Base-by-base conservation (phyloP, 495 filamentous ascomycete species). In the Clavariopsis aquatica region DNA sequence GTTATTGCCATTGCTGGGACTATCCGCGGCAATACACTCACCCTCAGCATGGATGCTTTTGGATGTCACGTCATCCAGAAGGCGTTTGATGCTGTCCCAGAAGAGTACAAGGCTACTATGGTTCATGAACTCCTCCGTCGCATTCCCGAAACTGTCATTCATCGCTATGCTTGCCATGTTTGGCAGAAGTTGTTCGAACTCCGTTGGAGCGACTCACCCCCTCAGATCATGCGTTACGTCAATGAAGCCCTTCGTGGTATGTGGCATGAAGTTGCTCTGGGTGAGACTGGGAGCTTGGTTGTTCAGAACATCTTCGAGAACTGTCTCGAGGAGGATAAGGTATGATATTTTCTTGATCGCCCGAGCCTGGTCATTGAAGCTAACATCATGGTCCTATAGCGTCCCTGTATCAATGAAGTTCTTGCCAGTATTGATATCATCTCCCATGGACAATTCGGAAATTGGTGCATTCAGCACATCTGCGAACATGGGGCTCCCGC, bases 141-240 rank as follows among this genome's bases (percentile, higher is more conserved):
- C 43, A 98, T 98, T 62, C 94, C 95, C 0, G 95, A 98, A 76
- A 98, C 95, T 12, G 93, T 98, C 59, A 91, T 97, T 72, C 94
- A 98, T 77, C 89, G 95, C 68, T 98, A 98, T 78, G 93, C 94
- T 56, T 98, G 94, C 66, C 94, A 98, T 74, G 94, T 98, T 66
- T 98, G 94, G 94, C 94, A 98, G 81, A 98, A 98, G 80, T 84
- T 98, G n/a, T 98, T 98, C 68, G 94, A 98, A 76, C 82, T 98
- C 71, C 86, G 94, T 65, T 98, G 94, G 94, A 90, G 85, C 63
- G 89, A 91, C 61, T 91, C 92, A 57, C 95, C 94, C 15, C 94
- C 94, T 22, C 93, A 97, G 75, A 95, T 98, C 75, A 98, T 98
- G 94, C 89, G 89, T 70, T 96, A 93, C 70, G 94, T 98, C 73